These are phyloP conservation scores for Thelephora aurantiotincta DNA, from an alignment of 768 basidiomycete genomes.

Conservation along the genomic window DNA sequence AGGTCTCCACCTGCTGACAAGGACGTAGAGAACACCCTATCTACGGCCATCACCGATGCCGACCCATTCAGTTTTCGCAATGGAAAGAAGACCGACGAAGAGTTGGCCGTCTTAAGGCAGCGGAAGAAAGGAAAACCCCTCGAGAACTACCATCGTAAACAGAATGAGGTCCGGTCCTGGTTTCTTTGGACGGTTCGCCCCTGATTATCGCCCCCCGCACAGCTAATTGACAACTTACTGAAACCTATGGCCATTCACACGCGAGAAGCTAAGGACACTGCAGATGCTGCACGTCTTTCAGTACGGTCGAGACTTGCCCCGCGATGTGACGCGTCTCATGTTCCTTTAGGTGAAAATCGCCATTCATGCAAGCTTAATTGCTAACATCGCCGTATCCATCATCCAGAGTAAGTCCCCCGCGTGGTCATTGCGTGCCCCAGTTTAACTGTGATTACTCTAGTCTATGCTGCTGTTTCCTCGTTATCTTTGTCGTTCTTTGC, in stretches of 20 bases:
- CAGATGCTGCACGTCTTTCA: constrained; percentile 49
- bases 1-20: constrained; percentile 5
- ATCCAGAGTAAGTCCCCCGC: constrained; percentile 41
- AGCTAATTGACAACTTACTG: constrained; percentile 80
- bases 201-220: constrained; percentile 6
- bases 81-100: constrained; percentile 45
- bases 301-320: constrained; percentile 24
- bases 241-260: constrained; percentile 89
- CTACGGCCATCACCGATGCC: constrained; percentile 18
- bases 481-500: constrained; percentile 77
- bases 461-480: constrained; percentile 86
- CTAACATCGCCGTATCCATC: constrained; percentile 59
- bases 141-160: constrained; percentile 51
- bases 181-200: not conserved
- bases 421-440: constrained; percentile 1
- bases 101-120: constrained; percentile 46
- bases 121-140: constrained; percentile 47
- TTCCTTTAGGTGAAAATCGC: constrained; percentile 68
- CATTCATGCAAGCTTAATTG: constrained; percentile 66
- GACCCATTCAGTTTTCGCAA: constrained; percentile 60
- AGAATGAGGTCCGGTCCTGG: constrained; percentile 45
- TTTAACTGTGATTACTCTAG: constrained; percentile 21
- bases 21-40: constrained; percentile 28
- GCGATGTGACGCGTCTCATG: not conserved
- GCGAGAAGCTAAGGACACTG: constrained; percentile 60